phyloP scores from a whole-genome alignment of 768 basidiomycete species.

The Guyanaporus albipodus region DNA sequence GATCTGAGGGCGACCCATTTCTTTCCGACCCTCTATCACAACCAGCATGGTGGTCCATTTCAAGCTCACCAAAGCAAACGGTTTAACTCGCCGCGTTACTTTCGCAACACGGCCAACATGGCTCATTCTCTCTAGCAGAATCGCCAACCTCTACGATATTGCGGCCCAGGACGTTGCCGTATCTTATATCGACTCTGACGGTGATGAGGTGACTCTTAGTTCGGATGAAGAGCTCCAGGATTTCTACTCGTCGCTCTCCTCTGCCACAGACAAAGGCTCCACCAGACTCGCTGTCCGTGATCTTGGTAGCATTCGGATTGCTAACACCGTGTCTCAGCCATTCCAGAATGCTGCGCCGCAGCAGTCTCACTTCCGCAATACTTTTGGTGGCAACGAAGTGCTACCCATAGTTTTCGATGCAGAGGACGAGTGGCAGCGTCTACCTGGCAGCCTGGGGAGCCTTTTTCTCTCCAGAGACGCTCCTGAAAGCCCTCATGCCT shows the following conservation, averaged over 20 bases:
- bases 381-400: conserved; percentile 49
- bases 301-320: conserved; percentile 38
- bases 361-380: conserved; percentile 50
- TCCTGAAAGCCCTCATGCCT: conserved; percentile 54
- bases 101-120: conserved; percentile 55
- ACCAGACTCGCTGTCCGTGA: conserved; percentile 66
- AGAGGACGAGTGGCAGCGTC: conserved; percentile 64
- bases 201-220: conserved; percentile 74
- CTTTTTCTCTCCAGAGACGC: conserved; percentile 35
- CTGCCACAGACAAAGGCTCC: conserved; percentile 17
- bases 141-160: conserved; percentile 52
- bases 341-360: conserved; percentile 32
- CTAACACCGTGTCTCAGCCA: conserved; percentile 29
- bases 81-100: conserved; percentile 55
- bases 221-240: conserved; percentile 76
- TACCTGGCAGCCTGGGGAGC: conserved; percentile 41
- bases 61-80: conserved; percentile 59
- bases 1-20: background rate
- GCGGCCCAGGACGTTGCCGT: conserved; percentile 57
- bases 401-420: conserved; percentile 44
- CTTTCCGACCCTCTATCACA: conserved; percentile 35
- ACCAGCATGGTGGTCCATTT: conserved; percentile 46
- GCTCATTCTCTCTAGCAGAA: conserved; percentile 51
- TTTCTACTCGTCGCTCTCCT: conserved; percentile 48
- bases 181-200: conserved; percentile 68